Percentiles rank a stretch among this genome's conserved stretches.
Evolutionary conservation across 1,139 yeast species (phyloP).

Genomic region (Yamadazyma mexicana): DNA sequence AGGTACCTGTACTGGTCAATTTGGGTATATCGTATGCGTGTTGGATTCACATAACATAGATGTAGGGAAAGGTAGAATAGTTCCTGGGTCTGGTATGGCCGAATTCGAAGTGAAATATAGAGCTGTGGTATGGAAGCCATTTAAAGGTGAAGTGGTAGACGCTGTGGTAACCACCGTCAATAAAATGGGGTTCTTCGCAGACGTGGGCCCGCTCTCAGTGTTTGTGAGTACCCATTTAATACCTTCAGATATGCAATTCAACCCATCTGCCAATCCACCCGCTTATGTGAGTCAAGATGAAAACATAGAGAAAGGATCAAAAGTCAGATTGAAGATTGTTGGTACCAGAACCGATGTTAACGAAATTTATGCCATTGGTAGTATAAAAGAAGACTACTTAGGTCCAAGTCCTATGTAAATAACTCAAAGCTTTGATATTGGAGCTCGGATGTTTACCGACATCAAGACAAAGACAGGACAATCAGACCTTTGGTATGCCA

Average conservation of each 20-base stretch:
- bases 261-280: slow-evolving; percentile 96
- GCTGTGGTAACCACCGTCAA: slow-evolving; percentile 93
- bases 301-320: slow-evolving; percentile 88
- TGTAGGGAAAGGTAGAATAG: slow-evolving; percentile 90
- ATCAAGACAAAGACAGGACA: no score
- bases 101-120: slow-evolving; percentile 95
- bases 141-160: slow-evolving; percentile 97
- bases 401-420: slow-evolving; percentile 60
- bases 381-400: slow-evolving; percentile 94
- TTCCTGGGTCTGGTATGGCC: slow-evolving; percentile 90
- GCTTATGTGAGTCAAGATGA: slow-evolving; percentile 97
- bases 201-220: slow-evolving; percentile 94
- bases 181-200: slow-evolving; percentile 96
- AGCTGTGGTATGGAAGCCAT: slow-evolving; percentile 98
- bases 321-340: slow-evolving; percentile 90
- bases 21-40: slow-evolving; percentile 96
- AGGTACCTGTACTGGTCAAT: slow-evolving; percentile 98
- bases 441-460: no score
- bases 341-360: slow-evolving; percentile 98
- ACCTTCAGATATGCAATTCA: slow-evolving; percentile 91
- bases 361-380: slow-evolving; percentile 95
- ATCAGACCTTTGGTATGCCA: no score
- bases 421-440: no score
- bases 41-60: slow-evolving; percentile 93
- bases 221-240: slow-evolving; percentile 93